Conservation (phyloP, 257 asterid genomes). For the Salvia hispanica region DNA sequence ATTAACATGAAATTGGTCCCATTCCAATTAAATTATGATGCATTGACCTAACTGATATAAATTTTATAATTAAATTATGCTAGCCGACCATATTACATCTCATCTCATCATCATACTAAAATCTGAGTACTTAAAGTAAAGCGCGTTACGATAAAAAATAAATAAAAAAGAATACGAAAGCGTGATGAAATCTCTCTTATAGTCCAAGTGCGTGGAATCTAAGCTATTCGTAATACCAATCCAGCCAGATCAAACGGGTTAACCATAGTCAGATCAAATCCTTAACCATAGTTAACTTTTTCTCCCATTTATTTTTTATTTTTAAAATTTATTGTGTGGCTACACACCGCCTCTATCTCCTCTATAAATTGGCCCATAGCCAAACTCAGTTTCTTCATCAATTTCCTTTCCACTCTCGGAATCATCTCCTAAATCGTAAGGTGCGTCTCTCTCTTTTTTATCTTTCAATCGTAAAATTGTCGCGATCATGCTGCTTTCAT, state of each 20-base stretch:
- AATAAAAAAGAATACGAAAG: too few relatives aligned
- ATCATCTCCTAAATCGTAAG: background rate
- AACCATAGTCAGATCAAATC: slow-evolving; percentile 24
- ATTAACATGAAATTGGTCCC: too few relatives aligned
- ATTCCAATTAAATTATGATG: too few relatives aligned
- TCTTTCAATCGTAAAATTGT: background rate
- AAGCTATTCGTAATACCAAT: slow-evolving; percentile 35
- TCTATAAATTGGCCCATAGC: slow-evolving; percentile 33
- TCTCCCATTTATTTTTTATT: background rate
- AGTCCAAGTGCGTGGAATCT: slow-evolving; percentile 41
- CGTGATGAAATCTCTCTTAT: too few relatives aligned
- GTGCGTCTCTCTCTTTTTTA: slow-evolving; percentile 1
- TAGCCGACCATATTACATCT: too few relatives aligned
- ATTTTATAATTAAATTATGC: too few relatives aligned
- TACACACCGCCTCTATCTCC: slow-evolving; percentile 29
- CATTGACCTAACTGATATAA: too few relatives aligned
- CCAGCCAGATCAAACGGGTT: slow-evolving; percentile 3
- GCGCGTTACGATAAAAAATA: too few relatives aligned
- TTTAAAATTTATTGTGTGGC: slow-evolving; percentile 30
- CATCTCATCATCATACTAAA: too few relatives aligned
- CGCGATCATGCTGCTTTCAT: background rate
- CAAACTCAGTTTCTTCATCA: rapidly evolving
- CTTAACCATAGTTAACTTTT: background rate
- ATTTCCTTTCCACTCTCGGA: background rate
- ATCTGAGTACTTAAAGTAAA: too few relatives aligned